A percentile compares a stretch with the other conserved stretches of the same genome.
Evolutionary conservation across 176 grass and related monocot species (phyloP).

Genomic region (Typha latifolia): DNA sequence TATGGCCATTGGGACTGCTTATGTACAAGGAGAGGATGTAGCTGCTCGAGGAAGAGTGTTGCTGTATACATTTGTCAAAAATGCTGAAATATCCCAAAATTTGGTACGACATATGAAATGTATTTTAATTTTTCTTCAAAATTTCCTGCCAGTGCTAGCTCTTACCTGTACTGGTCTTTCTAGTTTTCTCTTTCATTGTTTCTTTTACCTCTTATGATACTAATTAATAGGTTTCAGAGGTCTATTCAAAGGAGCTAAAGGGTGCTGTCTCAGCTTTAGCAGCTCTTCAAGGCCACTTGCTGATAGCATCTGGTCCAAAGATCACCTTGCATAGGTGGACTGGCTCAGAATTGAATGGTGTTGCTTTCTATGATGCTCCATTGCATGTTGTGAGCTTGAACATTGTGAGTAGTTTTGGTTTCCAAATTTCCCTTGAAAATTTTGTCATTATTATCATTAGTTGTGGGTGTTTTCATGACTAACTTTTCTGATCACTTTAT

Average conservation of each 20-base stretch:
- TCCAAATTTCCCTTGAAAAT: too few relatives aligned
- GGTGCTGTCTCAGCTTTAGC: conserved; percentile 91
- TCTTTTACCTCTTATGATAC: conserved; percentile 8
- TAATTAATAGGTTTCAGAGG: conserved; percentile 59
- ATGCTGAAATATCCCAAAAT: conserved; percentile 62
- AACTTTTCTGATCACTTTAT: too few relatives aligned
- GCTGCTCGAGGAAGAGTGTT: conserved; percentile 81
- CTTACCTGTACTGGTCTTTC: background rate
- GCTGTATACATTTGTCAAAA: conserved; percentile 66
- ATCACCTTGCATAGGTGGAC: conserved; percentile 95
- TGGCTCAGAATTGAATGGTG: conserved; percentile 75
- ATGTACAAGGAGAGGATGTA: conserved; percentile 93
- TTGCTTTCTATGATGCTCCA: conserved; percentile 96
- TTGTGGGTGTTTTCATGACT: too few relatives aligned
- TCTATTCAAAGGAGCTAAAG: conserved; percentile 91
- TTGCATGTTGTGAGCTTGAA: conserved; percentile 98
- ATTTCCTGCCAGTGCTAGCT: background rate
- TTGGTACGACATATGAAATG: conserved; percentile 33
- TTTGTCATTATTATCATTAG: too few relatives aligned
- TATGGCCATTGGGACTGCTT: conserved; percentile 82
- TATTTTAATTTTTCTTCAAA: background rate
- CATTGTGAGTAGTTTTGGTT: conserved; percentile 59
- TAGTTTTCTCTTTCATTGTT: conserved; percentile 1
- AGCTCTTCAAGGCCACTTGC: conserved; percentile 87
- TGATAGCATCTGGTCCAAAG: conserved; percentile 92